phyloP scores from a whole-genome alignment of 2,329 filamentous ascomycete genomes.

The Ophiostoma sp. region DNA sequence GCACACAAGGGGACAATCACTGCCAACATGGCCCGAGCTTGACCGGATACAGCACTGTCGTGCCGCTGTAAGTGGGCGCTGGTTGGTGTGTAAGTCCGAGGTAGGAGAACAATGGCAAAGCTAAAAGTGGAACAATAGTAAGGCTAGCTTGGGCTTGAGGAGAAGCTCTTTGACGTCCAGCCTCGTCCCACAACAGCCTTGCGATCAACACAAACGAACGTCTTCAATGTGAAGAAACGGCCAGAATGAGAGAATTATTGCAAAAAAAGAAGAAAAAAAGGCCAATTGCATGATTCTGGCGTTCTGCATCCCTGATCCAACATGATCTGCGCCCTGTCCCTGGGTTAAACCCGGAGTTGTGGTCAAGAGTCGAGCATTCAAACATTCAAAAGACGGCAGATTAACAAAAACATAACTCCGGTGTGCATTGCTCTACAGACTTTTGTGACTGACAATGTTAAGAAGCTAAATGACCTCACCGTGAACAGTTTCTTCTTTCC shows the following conservation, averaged over 20 bases:
- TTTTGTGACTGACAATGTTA: not conserved
- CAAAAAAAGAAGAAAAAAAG: not conserved
- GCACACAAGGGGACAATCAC: not conserved
- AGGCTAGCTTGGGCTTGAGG: conserved; percentile 22
- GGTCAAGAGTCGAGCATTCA: no score
- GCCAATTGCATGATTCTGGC: not conserved
- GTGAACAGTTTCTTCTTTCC: not conserved
- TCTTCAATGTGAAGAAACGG: not conserved
- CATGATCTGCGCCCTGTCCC: not conserved
- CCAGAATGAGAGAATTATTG: not conserved
- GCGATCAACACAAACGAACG: not conserved
- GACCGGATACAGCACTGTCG: not conserved
- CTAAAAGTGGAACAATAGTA: conserved; percentile 28
- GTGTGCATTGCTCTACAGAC: not conserved
- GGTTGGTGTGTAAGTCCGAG: not conserved
- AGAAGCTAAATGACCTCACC: not conserved
- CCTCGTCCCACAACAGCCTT: conserved; percentile 2
- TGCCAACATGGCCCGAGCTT: not conserved
- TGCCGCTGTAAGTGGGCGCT: not conserved
- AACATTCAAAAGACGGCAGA: not conserved
- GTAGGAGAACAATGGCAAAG: conserved; percentile 23
- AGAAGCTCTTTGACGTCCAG: not conserved
- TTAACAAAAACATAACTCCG: not conserved
- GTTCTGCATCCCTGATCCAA: not conserved
- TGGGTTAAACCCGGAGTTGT: not conserved